Percentiles rank a stretch among this genome's conserved stretches.
Conservation (phyloP, 1,284 basidiomycete genomes). For the Leccinum subspadiceum region DNA sequence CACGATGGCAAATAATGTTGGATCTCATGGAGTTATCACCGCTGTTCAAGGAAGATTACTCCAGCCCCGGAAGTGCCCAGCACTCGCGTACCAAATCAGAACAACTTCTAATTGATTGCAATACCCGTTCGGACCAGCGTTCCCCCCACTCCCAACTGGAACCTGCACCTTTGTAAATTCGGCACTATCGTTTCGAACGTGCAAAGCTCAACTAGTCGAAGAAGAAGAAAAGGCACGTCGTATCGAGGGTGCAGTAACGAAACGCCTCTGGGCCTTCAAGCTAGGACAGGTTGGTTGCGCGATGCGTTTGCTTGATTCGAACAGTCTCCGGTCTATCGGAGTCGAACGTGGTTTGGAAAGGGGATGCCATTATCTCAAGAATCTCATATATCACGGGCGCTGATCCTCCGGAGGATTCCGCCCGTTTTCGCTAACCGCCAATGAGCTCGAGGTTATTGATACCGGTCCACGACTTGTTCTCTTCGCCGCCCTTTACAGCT, state of each 20-base stretch:
- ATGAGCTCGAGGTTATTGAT: not conserved
- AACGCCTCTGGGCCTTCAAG: not conserved
- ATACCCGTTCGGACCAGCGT: not conserved
- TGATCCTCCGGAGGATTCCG: not conserved
- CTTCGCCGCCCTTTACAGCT: not conserved
- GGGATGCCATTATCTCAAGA: not conserved
- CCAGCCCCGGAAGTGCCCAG: not conserved
- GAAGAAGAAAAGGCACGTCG: not conserved
- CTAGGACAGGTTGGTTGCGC: not conserved
- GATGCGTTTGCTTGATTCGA: constrained; percentile 1
- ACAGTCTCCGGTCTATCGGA: not conserved
- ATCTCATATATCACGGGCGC: not conserved
- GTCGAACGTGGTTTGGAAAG: not conserved
- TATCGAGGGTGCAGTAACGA: not conserved
- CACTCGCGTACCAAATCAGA: not conserved
- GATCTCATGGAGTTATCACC: not conserved
- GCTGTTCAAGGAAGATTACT: not conserved
- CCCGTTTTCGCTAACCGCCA: not conserved
- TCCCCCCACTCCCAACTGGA: not conserved
- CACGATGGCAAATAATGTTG: not conserved
- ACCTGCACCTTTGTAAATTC: not conserved
- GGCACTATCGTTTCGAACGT: not conserved
- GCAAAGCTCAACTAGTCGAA: not conserved
- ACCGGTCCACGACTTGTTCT: not conserved
- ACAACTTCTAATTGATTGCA: not conserved